phyloP scores from a whole-genome alignment of 2,329 filamentous ascomycete genomes.

The Claviceps paspali region DNA sequence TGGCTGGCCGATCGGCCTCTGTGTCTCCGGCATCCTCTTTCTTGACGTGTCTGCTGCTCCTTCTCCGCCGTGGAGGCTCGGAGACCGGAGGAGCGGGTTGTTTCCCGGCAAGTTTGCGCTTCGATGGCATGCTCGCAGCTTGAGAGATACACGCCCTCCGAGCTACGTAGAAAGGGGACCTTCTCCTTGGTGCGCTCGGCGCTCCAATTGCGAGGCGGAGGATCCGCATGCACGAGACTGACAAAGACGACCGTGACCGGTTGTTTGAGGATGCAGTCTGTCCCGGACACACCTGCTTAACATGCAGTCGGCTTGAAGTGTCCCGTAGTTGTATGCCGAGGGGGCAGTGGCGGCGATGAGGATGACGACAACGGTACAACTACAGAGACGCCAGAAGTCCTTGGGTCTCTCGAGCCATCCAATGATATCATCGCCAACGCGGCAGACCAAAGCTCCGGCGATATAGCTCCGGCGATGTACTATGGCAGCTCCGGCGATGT shows the following conservation, averaged over 20 bases:
- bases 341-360: no score
- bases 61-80: constrained; percentile 13
- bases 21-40: constrained; percentile 1
- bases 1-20: background rate
- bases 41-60: constrained; percentile 10
- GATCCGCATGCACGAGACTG: background rate
- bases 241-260: background rate
- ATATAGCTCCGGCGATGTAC: background rate
- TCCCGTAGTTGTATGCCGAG: no score
- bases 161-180: background rate
- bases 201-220: background rate
- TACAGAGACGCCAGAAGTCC: no score
- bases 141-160: background rate
- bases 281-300: background rate
- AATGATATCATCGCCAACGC: background rate
- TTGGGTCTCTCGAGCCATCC: no score
- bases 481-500: no score
- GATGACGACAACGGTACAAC: background rate
- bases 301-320: background rate
- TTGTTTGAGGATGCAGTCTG: background rate
- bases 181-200: background rate
- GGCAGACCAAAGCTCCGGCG: background rate
- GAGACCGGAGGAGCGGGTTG: constrained; percentile 7
- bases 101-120: constrained; percentile 20
- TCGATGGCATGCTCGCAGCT: constrained; percentile 19